A percentile compares a stretch with the other conserved stretches of the same genome.
Evolutionary conservation across 106 monocot genomes (phyloP).

Genomic region (Dioscorea dumetorum): DNA sequence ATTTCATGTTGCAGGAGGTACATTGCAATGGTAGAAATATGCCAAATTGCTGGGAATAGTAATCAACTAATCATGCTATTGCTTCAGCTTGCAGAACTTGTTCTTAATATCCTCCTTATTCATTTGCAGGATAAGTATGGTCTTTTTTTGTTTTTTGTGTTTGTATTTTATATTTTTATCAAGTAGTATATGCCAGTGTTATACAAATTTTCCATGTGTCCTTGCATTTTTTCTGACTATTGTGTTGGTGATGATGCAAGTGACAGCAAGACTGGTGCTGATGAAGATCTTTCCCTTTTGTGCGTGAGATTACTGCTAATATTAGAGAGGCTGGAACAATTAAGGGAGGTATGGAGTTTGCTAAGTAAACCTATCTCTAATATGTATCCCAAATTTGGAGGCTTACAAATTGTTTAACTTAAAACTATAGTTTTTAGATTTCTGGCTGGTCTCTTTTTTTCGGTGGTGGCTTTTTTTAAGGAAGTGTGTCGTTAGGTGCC

Average conservation of each 20-base stretch:
- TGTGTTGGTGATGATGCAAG: background rate
- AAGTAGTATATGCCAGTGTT: no score
- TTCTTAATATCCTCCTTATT: conserved; percentile 63
- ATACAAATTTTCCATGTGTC: background rate
- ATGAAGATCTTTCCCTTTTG: conserved; percentile 34
- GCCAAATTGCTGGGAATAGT: conserved; percentile 59
- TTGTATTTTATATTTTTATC: no score
- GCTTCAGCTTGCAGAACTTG: conserved; percentile 74
- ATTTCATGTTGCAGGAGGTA: conserved; percentile 56
- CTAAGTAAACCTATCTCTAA: no score
- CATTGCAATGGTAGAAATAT: conserved; percentile 92
- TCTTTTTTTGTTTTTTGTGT: background rate
- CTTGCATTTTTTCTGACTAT: background rate
- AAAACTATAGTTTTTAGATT: no score
- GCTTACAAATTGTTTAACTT: no score
- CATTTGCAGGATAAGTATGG: conserved; percentile 87
- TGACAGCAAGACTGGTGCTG: conserved; percentile 33
- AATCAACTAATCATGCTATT: conserved; percentile 60
- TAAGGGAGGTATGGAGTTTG: conserved; percentile 51
- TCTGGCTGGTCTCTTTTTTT: no score
- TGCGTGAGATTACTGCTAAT: conserved; percentile 55
- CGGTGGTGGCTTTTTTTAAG: no score
- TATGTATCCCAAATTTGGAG: no score
- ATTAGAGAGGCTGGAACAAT: conserved; percentile 71
- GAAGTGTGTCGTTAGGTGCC: no score